A percentile compares a stretch with the other conserved stretches of the same genome.
phyloP scores from a whole-genome alignment of 176 grass and related monocot species.

The Eragrostis nindensis region DNA sequence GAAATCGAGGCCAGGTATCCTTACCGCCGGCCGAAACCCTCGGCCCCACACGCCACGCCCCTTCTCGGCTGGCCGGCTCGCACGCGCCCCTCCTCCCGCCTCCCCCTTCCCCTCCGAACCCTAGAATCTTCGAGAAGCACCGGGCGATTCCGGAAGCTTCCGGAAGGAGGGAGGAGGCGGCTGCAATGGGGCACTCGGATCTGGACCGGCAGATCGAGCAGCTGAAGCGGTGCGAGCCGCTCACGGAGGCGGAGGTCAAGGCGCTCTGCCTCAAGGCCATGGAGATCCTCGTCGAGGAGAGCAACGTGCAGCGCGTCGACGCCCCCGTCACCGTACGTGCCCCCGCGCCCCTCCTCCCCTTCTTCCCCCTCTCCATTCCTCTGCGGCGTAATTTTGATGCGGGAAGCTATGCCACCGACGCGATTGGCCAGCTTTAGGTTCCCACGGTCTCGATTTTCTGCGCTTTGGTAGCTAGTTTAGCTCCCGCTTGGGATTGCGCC shows the following conservation, averaged over 20 bases:
- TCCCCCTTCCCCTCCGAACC: slow-evolving; percentile 1
- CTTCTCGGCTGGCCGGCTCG: background rate
- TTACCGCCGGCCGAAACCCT: slow-evolving; percentile 2
- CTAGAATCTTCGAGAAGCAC: slow-evolving; percentile 57
- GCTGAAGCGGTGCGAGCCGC: slow-evolving; percentile 95
- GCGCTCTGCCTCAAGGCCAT: slow-evolving; percentile 98
- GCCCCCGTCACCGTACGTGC: slow-evolving; percentile 88
- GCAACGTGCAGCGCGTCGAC: slow-evolving; percentile 93
- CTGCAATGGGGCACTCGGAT: slow-evolving; percentile 68
- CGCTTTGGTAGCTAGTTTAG: background rate
- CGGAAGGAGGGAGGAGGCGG: background rate
- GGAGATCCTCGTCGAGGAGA: slow-evolving; percentile 99
- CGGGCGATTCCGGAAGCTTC: slow-evolving; percentile 45
- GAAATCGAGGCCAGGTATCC: background rate
- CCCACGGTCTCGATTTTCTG: background rate
- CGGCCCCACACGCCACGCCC: background rate
- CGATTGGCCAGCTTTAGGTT: background rate
- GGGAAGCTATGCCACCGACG: too few relatives aligned
- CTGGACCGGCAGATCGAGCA: slow-evolving; percentile 98
- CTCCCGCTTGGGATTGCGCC: slow-evolving; percentile 6
- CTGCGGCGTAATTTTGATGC: background rate
- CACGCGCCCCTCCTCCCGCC: background rate
- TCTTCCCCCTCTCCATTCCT: background rate
- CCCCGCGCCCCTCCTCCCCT: background rate
- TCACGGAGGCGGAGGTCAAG: slow-evolving; percentile 97